These are phyloP conservation scores for Xanthoconium stramineum DNA, from an alignment of 768 basidiomycete genomes.

Conservation along the genomic window DNA sequence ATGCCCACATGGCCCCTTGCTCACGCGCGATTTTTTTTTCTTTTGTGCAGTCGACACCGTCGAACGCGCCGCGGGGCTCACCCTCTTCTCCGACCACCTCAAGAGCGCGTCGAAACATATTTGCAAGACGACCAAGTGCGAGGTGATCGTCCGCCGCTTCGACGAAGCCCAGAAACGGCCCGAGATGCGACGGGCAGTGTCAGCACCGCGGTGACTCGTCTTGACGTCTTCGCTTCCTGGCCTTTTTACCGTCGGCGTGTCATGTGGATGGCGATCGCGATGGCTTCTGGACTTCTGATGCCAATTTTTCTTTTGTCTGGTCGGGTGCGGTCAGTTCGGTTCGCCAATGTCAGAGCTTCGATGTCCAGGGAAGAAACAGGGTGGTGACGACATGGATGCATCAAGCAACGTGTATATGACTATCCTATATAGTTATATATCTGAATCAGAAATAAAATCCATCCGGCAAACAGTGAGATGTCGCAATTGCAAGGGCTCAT, in stretches of 20 bases:
- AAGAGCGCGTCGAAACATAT: slow-evolving; percentile 78
- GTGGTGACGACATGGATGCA: slow-evolving; percentile 15
- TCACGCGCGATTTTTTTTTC: not conserved
- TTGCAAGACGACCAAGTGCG: slow-evolving; percentile 85
- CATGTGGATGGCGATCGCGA: not conserved
- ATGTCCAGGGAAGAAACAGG: not conserved
- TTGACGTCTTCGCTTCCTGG: slow-evolving; percentile 7
- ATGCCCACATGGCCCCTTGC: not conserved
- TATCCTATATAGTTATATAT: slow-evolving; percentile 25
- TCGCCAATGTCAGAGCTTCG: not conserved
- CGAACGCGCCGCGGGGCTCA: slow-evolving; percentile 85
- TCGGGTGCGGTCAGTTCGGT: too few species aligned
- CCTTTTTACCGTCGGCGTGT: too few species aligned
- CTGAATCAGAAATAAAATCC: slow-evolving; percentile 4
- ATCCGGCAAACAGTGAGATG: not conserved
- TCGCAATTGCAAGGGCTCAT: not conserved
- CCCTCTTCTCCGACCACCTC: slow-evolving; percentile 78
- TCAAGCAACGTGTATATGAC: slow-evolving; percentile 28
- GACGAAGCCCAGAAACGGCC: slow-evolving; percentile 82
- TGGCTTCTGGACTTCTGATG: not conserved
- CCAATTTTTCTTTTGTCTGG: not conserved
- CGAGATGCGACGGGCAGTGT: slow-evolving; percentile 49
- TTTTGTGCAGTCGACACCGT: slow-evolving; percentile 77
- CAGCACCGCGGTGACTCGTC: slow-evolving; percentile 32
- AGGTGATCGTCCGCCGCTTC: slow-evolving; percentile 83